Evolutionary conservation across 257 asterid species (phyloP), one percentile per base, ranked within the genome.

Genomic region (Solanum bulbocastanum): DNA sequence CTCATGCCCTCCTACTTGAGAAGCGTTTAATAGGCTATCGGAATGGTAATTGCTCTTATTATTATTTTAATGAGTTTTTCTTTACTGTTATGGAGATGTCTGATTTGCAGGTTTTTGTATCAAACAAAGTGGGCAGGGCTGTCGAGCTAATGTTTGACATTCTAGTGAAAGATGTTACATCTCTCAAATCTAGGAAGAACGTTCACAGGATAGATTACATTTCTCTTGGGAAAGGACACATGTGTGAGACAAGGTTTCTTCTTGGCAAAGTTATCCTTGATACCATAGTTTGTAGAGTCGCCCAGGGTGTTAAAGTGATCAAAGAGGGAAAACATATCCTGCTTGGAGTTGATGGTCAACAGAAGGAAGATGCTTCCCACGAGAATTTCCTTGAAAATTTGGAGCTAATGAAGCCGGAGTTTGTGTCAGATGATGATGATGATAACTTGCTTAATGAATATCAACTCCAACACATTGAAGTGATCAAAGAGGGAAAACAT

Each of bases 181-280:
- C 91, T 87, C 84, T 88, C 22, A 35, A 88, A 30, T 65, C 68
- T 32, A 69, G 89, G 10, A 85, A 89, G 75, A 25, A 88, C 65
- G 46, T 82, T 87, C 42, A 22, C 65, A 87, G 89, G 90, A 93
- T 94, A 87, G 49, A 92, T 36, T 88, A 92, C 83, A n/a, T 2
- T 35, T 90, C 83, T 86, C 94, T 93, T 86, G 88, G 85, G 69
- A 68, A 58, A 44, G 99, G 96, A 66, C 44, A 88, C 10, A 18
- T 39, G 84, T 25, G 35, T 10, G 98, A 95, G 91, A 73, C 90
- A 71, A 94, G 98, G 93, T 95, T 91, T 87, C 95, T 93, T 87
- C 94, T 96, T 66, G 98, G 99, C 69, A 93, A 88, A 90, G 92
- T 96, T 87, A 93, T 96, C 87, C 23, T 92, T 58, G 87, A 88